These are phyloP conservation scores for Lachnellula hyalina DNA, from an alignment of 2,329 filamentous ascomycete genomes.

Conservation along the genomic window DNA sequence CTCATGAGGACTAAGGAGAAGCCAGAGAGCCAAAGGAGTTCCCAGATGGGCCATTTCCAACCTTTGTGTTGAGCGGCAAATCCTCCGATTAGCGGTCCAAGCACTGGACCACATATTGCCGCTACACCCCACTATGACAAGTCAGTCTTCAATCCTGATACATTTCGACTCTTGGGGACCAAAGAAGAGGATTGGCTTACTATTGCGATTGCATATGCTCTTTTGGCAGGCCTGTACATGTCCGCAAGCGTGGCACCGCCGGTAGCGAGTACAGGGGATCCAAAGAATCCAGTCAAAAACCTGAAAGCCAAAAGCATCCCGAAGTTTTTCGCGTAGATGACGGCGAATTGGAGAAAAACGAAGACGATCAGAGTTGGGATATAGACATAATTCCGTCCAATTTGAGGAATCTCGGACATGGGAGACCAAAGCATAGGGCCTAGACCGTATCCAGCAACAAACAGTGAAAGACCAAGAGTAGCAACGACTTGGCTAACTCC, in stretches of 20 bases:
- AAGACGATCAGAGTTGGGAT: conserved; percentile 63
- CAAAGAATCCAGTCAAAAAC: conserved; percentile 61
- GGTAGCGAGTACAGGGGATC: conserved; percentile 55
- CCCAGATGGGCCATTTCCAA: conserved; percentile 55
- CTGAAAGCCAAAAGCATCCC: conserved; percentile 51
- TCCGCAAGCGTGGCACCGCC: conserved; percentile 46
- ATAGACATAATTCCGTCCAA: conserved; percentile 64
- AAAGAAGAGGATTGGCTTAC: no score
- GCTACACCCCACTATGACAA: no score
- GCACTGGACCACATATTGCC: conserved; percentile 39
- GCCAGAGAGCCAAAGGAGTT: conserved; percentile 55
- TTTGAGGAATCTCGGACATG: conserved; percentile 57
- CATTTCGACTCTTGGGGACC: no score
- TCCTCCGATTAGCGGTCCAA: conserved; percentile 56
- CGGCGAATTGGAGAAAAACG: conserved; percentile 47
- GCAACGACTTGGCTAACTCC: conserved; percentile 46
- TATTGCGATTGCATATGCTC: conserved; percentile 52
- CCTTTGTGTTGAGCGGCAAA: conserved; percentile 50
- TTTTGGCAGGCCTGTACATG: conserved; percentile 44
- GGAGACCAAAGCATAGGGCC: conserved; percentile 63
- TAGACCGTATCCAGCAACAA: conserved; percentile 56
- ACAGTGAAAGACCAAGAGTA: conserved; percentile 53
- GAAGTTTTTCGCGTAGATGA: conserved; percentile 44
- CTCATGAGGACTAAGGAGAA: conserved; percentile 54
- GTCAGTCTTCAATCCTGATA: no score